Evolutionary conservation across 2,329 filamentous ascomycete species (phyloP), one percentile per base, ranked within the genome.

Genomic region (Aspergillus clavatus): DNA sequence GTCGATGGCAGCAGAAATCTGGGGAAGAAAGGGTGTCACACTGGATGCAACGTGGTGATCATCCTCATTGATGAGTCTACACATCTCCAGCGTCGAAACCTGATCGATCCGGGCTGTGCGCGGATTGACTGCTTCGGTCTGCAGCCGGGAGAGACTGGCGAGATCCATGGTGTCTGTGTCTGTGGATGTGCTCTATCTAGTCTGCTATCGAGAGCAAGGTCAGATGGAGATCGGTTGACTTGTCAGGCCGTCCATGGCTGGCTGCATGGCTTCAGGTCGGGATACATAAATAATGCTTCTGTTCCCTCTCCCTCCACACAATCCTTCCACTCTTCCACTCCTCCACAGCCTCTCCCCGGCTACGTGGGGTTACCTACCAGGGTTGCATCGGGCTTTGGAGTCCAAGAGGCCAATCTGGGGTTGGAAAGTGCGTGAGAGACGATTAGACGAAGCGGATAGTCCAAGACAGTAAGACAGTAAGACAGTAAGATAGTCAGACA

Each of bases 41-140:
- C 63, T 62, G 3, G 45, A 42, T 2, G 66, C 57, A 5, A 71
- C 62, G 7, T 43, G 53, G 3, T 57, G 56, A 45, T 71, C 68
- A 36, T 71, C 64, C 5, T 55, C 43, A 39, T 71, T 71, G 48
- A 71, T 68, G 10, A 67, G 52, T 16, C 50, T 52, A 40, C 68
- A 71, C 38, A 71, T 60, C n/a, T 68, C 59, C n/a, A 63, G 40
- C 1, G 68, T 68, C 14, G 66, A 63, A 12, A 70, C 54, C 8
- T 53, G 56, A 37, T 71, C 68, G 22, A 71, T 70, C 26, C 65
- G 45, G 11, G 46, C 45, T 5, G 62, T 70, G 7, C 53, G 53
- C 16, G 59, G 54, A 49, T 70, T 70, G n/a, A 61, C 54, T 29
- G 60, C 57, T 50, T 71, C 68, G 4, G 66, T 71, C 51, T 71